phyloP scores from a whole-genome alignment of 352 stramenopile genomes.

The Saprolegnia diclina region DNA sequence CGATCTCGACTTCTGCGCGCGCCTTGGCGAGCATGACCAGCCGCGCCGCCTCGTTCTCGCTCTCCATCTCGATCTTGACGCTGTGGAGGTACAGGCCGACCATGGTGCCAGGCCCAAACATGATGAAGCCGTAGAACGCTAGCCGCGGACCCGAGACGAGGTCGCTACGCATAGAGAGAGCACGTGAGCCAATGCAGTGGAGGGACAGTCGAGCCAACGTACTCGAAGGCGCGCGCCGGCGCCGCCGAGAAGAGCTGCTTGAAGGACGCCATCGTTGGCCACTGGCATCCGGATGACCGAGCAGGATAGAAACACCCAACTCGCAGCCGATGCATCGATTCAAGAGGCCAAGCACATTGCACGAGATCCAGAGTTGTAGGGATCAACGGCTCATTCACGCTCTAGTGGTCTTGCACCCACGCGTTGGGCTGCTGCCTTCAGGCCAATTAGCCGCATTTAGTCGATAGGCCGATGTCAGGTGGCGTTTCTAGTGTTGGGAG shows the following conservation, averaged over 20 bases:
- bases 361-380: no score
- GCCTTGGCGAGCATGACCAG: slow-evolving; percentile 30
- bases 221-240: slow-evolving; percentile 62
- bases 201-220: slow-evolving; percentile 30
- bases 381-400: no score
- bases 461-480: background rate
- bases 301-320: background rate
- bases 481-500: background rate
- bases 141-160: slow-evolving; percentile 60
- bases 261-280: slow-evolving; percentile 34
- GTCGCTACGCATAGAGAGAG: slow-evolving; percentile 33
- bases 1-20: slow-evolving; percentile 31
- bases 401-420: no score
- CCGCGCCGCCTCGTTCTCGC: slow-evolving; percentile 51
- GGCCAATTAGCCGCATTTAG: background rate
- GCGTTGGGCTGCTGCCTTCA: no score
- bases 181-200: background rate
- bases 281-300: background rate
- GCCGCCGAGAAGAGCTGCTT: slow-evolving; percentile 74
- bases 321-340: no score
- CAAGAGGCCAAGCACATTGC: no score
- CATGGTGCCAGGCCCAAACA: slow-evolving; percentile 57
- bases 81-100: slow-evolving; percentile 63
- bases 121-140: slow-evolving; percentile 58
- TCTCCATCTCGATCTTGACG: slow-evolving; percentile 62